Conservation (phyloP, 2,329 filamentous ascomycete genomes). For the Aspergillus sp. region DNA sequence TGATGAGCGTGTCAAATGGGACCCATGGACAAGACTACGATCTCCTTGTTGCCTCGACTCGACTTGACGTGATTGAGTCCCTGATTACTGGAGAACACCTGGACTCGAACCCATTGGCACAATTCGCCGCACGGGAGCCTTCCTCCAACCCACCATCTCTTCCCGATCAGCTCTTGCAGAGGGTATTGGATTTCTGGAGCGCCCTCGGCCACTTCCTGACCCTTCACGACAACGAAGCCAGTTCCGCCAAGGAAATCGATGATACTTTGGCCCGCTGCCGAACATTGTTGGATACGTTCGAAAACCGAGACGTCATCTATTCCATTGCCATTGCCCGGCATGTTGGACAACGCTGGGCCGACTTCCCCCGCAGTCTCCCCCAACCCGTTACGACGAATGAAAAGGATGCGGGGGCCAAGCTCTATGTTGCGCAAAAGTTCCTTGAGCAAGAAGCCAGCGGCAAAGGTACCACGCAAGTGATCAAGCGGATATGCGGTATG, state of each 20-base stretch:
- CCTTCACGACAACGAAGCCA: conserved; percentile 56
- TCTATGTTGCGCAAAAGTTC: conserved; percentile 66
- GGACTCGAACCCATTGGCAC: conserved; percentile 44
- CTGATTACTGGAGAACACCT: conserved; percentile 70
- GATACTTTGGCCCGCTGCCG: conserved; percentile 62
- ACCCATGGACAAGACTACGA: conserved; percentile 50
- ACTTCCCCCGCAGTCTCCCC: conserved; percentile 53
- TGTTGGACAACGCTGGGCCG: conserved; percentile 61
- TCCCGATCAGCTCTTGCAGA: conserved; percentile 50
- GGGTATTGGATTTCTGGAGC: conserved; percentile 79
- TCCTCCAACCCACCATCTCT: conserved; percentile 30
- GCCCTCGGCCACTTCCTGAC: conserved; percentile 68
- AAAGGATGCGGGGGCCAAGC: conserved; percentile 60
- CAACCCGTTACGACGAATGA: conserved; percentile 60
- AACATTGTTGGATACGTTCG: conserved; percentile 68
- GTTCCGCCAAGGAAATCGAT: conserved; percentile 55
- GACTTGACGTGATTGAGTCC: conserved; percentile 70
- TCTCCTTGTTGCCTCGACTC: conserved; percentile 59
- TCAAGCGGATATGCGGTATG: conserved; percentile 65
- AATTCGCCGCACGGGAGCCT: conserved; percentile 35
- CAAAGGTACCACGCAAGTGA: conserved; percentile 70
- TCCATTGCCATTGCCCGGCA: conserved; percentile 78
- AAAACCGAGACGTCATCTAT: conserved; percentile 88
- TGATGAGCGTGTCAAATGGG: conserved; percentile 29
- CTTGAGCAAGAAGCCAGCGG: conserved; percentile 61